Conservation (phyloP, 129 eudicot species). For the Flaveria ramosissima region DNA sequence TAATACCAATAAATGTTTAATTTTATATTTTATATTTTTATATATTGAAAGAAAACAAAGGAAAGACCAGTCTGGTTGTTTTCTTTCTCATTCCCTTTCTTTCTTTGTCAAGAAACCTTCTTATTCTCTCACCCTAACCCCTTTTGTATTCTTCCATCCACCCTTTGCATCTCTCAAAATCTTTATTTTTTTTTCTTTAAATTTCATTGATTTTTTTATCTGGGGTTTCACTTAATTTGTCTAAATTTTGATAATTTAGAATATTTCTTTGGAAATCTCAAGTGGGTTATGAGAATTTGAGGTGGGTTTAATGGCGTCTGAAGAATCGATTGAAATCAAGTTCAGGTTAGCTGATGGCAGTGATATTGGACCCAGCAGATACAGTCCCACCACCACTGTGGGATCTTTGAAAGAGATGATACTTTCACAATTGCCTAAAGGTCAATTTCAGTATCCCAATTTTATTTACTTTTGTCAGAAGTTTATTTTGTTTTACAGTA, state of each 20-base stretch:
- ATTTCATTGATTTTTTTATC: slow-evolving; percentile 28
- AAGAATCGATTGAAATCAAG: slow-evolving; percentile 58
- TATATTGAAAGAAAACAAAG: slow-evolving; percentile 32
- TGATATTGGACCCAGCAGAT: slow-evolving; percentile 70
- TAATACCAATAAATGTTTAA: no score
- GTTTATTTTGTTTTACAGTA: no score
- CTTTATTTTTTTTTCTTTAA: background rate
- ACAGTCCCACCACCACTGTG: slow-evolving; percentile 51
- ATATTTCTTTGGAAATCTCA: slow-evolving; percentile 8
- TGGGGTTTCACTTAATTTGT: slow-evolving; percentile 25
- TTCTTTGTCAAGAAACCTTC: slow-evolving; percentile 43
- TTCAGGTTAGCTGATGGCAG: slow-evolving; percentile 74
- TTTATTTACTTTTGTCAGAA: background rate
- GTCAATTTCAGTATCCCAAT: slow-evolving; percentile 22
- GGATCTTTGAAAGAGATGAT: slow-evolving; percentile 65
- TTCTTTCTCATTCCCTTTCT: slow-evolving; percentile 34
- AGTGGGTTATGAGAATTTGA: slow-evolving; percentile 33
- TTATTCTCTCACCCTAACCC: slow-evolving; percentile 31
- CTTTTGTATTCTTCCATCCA: slow-evolving; percentile 1
- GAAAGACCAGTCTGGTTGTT: slow-evolving; percentile 29
- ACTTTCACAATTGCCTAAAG: slow-evolving; percentile 73
- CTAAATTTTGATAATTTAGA: background rate
- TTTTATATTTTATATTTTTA: no score
- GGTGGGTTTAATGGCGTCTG: slow-evolving; percentile 45
- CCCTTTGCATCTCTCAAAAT: background rate